Conservation (phyloP, 2,329 filamentous ascomycete species). For the Leptographium lundbergii region DNA sequence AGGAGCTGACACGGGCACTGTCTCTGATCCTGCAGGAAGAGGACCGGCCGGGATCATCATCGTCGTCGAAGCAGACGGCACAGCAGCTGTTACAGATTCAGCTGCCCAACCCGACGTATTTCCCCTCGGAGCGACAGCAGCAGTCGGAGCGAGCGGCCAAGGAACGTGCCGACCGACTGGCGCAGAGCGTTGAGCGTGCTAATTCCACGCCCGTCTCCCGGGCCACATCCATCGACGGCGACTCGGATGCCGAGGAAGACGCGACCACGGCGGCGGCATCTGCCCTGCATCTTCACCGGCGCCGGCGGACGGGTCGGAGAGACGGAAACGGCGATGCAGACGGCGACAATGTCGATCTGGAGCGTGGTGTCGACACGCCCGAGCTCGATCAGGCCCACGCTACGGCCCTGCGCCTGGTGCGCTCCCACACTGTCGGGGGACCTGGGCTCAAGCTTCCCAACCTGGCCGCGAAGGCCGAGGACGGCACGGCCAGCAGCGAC, state of each 20-base stretch:
- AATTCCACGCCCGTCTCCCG: conserved; percentile 18
- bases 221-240: conserved; percentile 15
- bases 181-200: conserved; percentile 18
- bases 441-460: background rate
- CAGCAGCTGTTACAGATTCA: background rate
- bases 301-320: background rate
- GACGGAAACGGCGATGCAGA: background rate
- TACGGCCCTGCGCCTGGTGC: conserved; percentile 12
- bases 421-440: conserved; percentile 6
- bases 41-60: background rate
- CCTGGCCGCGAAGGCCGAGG: background rate
- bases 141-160: conserved; percentile 21
- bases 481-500: background rate
- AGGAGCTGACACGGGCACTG: conserved; percentile 10
- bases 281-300: background rate
- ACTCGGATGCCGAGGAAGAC: conserved; percentile 5
- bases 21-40: conserved; percentile 9
- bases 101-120: conserved; percentile 8
- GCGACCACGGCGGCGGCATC: background rate
- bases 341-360: conserved; percentile 1
- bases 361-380: background rate
- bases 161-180: conserved; percentile 21
- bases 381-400: conserved; percentile 3
- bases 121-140: conserved; percentile 10
- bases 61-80: background rate